phyloP scores from a whole-genome alignment of 768 basidiomycete genomes.

The Tulasnella sp. region DNA sequence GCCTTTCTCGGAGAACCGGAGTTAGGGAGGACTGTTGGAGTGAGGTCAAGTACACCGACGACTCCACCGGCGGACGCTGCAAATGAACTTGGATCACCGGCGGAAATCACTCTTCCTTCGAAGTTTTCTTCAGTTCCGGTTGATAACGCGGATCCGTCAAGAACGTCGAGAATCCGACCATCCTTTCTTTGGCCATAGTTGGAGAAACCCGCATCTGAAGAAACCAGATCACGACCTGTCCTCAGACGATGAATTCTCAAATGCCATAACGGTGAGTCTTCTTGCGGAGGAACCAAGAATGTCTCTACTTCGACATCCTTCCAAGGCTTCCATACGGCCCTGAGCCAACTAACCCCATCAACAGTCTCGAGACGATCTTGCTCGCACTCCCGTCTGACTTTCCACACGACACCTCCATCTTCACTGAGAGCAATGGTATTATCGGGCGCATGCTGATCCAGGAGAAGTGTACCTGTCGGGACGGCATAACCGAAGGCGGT shows the following conservation, averaged over 20 bases:
- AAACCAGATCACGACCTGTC: constrained; percentile 37
- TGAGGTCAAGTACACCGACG: constrained; percentile 45
- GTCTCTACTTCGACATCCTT: constrained; percentile 59
- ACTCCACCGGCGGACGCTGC: constrained; percentile 49
- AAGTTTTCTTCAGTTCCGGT: constrained; percentile 19
- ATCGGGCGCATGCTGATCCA: constrained; percentile 62
- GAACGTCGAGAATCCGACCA: constrained; percentile 44
- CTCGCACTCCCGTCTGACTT: constrained; percentile 47
- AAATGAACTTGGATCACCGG: constrained; percentile 35
- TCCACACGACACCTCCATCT: constrained; percentile 60
- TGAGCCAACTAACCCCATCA: constrained; percentile 35
- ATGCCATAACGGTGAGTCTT: constrained; percentile 50
- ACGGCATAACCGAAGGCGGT: constrained; percentile 69
- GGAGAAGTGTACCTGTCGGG: constrained; percentile 48
- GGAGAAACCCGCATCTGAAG: constrained; percentile 59
- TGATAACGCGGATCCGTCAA: constrained; percentile 23
- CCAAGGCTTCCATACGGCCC: constrained; percentile 67
- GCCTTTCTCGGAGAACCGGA: constrained; percentile 23
- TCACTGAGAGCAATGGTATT: constrained; percentile 58
- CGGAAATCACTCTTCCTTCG: constrained; percentile 37
- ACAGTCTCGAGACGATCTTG: constrained; percentile 34
- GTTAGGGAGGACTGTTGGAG: constrained; percentile 13
- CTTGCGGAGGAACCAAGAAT: constrained; percentile 53
- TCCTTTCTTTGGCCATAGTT: constrained; percentile 54
- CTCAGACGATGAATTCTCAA: constrained; percentile 51